Evolutionary conservation across 1,284 basidiomycete species (phyloP).

Genomic region (Cutaneotrichosporon cutaneum): DNA sequence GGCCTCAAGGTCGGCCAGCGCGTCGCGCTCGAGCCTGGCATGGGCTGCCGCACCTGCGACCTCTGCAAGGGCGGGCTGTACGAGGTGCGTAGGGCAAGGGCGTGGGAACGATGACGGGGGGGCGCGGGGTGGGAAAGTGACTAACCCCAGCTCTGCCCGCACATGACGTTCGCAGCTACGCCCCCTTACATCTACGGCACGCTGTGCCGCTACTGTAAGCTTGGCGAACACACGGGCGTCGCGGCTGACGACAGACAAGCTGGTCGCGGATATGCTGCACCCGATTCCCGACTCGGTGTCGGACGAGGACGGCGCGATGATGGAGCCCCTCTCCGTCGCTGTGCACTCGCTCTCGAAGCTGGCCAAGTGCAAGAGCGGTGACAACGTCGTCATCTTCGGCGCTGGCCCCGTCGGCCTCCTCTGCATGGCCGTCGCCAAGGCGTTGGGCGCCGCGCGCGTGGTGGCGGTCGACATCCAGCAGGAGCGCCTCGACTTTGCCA

Average conservation of each 20-base stretch:
- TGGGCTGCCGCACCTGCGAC: constrained; percentile 52
- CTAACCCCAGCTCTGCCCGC: constrained; percentile 57
- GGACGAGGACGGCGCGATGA: constrained; percentile 59
- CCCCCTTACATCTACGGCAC: constrained; percentile 50
- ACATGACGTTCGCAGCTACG: constrained; percentile 49
- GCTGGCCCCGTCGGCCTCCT: constrained; percentile 86
- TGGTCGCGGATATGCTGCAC: constrained; percentile 50
- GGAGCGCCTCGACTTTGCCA: constrained; percentile 83
- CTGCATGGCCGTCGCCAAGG: constrained; percentile 85
- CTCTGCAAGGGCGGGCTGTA: constrained; percentile 67
- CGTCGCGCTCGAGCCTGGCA: constrained; percentile 60
- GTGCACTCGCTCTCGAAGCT: constrained; percentile 81
- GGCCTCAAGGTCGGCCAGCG: constrained; percentile 52
- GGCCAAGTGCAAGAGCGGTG: constrained; percentile 67
- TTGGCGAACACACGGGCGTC: neutral
- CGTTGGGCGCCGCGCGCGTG: constrained; percentile 75
- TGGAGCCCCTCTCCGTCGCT: constrained; percentile 91
- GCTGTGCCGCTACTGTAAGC: constrained; percentile 47
- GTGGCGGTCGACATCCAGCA: constrained; percentile 81
- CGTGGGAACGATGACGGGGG: neutral
- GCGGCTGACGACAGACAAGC: constrained; percentile 25
- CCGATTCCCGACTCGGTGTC: constrained; percentile 51
- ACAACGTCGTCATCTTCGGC: constrained; percentile 77
- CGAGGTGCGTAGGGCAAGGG: constrained; percentile 58
- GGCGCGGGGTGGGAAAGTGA: constrained; percentile 76